Base-by-base conservation (phyloP, 352 stramenopile genomes). In the Pythium utonaiense region DNA sequence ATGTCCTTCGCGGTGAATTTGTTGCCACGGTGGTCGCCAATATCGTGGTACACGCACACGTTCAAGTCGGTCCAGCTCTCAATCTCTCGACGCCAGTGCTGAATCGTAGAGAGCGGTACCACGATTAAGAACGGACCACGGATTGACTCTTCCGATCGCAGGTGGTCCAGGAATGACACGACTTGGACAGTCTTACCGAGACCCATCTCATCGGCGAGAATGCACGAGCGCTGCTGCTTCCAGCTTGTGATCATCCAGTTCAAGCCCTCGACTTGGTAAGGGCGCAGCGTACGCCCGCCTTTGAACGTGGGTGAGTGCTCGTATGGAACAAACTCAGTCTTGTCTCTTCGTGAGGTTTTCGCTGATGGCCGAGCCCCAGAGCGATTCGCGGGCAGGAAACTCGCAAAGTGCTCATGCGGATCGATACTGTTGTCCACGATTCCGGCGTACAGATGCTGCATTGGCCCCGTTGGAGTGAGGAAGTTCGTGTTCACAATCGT, bases 31-130 rank as follows among this genome's bases (percentile, higher is more conserved):
- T 69, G 69, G 54, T 94, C 87, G 12, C 88, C 80, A 69, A 95
- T 85, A 68, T 99, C 97, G 67, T 99, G 96, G 73, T 99, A 99
- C 1, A 99, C 93, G 63, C 97, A 99, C 25, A 97, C 96, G 47
- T 98, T 97, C 69, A 99, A 93, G 71, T 99, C 95, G n/a, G 97
- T 99, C 94, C 68, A 97, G 57, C 73, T 94, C 65, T 93, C 85
- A 57, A 95, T 90, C 64, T 96, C 86, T 53, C 86, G 84, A 2
- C 86, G 82, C 86, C 86, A 94, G 65, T 94, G 87, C 60, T 93
- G 83, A 60, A 95, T 92, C 1, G 87, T 96, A 14, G 85, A 95
- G 38, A 96, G 73, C 45, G 87, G 87, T 3, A 96, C 87, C 2
- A 96, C 87, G 51, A 96, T 90, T 55, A 96, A 57, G 57, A 83